phyloP scores from a whole-genome alignment of 2,329 filamentous ascomycete genomes.

The Fusarium temperatum region DNA sequence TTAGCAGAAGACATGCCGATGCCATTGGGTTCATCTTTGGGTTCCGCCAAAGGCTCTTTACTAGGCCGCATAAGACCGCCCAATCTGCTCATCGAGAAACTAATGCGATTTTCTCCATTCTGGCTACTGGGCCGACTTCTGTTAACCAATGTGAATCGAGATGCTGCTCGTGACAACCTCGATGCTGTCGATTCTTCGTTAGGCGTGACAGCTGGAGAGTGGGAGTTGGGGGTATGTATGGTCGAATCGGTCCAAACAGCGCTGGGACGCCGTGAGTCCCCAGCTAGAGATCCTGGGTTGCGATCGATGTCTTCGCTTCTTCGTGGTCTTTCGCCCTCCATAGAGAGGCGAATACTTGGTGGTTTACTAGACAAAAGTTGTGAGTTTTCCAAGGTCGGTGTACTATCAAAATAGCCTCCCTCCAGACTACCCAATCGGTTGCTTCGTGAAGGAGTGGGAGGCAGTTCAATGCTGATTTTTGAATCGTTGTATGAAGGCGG shows the following conservation, averaged over 20 bases:
- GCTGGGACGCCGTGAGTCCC: slow-evolving; percentile 60
- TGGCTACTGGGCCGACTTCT: slow-evolving; percentile 67
- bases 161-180: slow-evolving; percentile 66
- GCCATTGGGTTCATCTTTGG: slow-evolving; percentile 39
- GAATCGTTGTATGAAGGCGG: slow-evolving; percentile 69
- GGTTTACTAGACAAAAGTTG: slow-evolving; percentile 47
- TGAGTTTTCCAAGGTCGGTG: slow-evolving; percentile 32
- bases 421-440: slow-evolving; percentile 32
- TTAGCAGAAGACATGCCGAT: slow-evolving; percentile 41
- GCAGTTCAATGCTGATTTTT: slow-evolving; percentile 52
- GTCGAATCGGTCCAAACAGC: slow-evolving; percentile 58
- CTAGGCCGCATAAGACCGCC: slow-evolving; percentile 61
- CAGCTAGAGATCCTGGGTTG: slow-evolving; percentile 45
- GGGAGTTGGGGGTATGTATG: slow-evolving; percentile 48
- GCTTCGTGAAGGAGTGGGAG: slow-evolving; percentile 36
- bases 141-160: slow-evolving; percentile 59
- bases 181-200: slow-evolving; percentile 64
- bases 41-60: slow-evolving; percentile 52
- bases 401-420: slow-evolving; percentile 43
- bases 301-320: slow-evolving; percentile 58
- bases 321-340: slow-evolving; percentile 62
- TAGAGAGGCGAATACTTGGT: slow-evolving; percentile 64
- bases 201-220: slow-evolving; percentile 54
- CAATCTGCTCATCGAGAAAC: slow-evolving; percentile 65
- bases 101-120: slow-evolving; percentile 66